Conservation (phyloP, 805 yeast genomes). For the Martiniozyma abietophila region DNA sequence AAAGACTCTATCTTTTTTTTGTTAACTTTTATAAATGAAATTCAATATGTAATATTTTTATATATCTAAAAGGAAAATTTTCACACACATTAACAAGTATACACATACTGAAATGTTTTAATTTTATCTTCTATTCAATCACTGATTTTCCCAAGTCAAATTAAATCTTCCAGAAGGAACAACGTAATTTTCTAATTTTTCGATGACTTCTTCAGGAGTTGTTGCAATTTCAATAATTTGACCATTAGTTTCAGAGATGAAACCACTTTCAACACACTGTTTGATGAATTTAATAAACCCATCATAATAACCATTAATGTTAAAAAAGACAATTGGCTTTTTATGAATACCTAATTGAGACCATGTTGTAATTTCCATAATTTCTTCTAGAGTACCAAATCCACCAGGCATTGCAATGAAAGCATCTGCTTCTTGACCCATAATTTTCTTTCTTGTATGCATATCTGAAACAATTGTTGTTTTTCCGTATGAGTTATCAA, state of each 20-base stretch:
- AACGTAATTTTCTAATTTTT: conserved; percentile 47
- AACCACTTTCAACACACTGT: conserved; percentile 53
- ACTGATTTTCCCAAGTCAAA: conserved; percentile 51
- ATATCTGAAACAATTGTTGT: conserved; percentile 78
- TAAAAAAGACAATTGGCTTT: conserved; percentile 71
- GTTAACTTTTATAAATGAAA: background rate
- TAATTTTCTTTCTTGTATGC: conserved; percentile 81
- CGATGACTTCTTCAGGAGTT: conserved; percentile 59
- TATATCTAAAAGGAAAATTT: background rate
- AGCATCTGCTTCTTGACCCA: conserved; percentile 73
- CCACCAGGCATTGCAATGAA: conserved; percentile 91
- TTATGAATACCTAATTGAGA: conserved; percentile 78
- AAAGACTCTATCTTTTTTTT: too few species aligned
- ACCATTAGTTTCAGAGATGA: conserved; percentile 59
- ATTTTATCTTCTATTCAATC: background rate
- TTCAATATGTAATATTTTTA: background rate
- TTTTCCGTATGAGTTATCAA: conserved; percentile 58
- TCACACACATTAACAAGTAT: background rate
- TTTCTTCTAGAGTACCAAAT: conserved; percentile 81
- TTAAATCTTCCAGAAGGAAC: conserved; percentile 69
- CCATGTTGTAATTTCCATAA: conserved; percentile 89
- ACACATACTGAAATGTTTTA: background rate
- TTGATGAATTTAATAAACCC: conserved; percentile 52
- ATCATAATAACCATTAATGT: conserved; percentile 75
- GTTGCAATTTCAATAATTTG: conserved; percentile 60